Conservation (phyloP, 768 basidiomycete species). For the Tulasnella sp. region DNA sequence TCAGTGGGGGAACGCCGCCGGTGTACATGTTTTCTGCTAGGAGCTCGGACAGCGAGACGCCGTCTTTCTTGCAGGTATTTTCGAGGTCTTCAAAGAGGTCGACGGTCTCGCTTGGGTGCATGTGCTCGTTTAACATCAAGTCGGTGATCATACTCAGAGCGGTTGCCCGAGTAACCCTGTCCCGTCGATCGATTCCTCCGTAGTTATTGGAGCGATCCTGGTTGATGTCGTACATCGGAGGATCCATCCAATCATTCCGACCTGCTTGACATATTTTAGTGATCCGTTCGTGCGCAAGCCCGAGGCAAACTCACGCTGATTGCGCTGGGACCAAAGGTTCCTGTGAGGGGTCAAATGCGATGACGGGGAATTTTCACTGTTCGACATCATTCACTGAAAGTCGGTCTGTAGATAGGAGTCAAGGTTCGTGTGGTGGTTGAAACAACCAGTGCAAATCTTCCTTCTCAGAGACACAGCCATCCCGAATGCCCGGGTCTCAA, state of each 20-base stretch:
- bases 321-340: neutral
- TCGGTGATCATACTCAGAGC: constrained; percentile 1
- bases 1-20: constrained; percentile 2
- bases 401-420: neutral
- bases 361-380: neutral
- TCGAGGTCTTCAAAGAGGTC: neutral
- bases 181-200: neutral
- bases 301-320: neutral
- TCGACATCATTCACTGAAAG: neutral
- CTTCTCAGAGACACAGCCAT: neutral
- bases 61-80: neutral
- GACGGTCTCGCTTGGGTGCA: neutral
- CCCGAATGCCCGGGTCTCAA: neutral
- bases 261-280: neutral
- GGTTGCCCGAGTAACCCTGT: neutral
- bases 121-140: neutral
- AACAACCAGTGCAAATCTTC: neutral
- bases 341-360: neutral
- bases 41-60: neutral
- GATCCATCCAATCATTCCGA: neutral
- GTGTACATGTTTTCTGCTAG: neutral
- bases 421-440: neutral
- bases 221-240: neutral
- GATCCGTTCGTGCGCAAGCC: neutral
- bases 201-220: neutral